These are phyloP conservation scores for Penicillium bovifimosum DNA, from an alignment of 495 filamentous ascomycete species.

Conservation along the genomic window DNA sequence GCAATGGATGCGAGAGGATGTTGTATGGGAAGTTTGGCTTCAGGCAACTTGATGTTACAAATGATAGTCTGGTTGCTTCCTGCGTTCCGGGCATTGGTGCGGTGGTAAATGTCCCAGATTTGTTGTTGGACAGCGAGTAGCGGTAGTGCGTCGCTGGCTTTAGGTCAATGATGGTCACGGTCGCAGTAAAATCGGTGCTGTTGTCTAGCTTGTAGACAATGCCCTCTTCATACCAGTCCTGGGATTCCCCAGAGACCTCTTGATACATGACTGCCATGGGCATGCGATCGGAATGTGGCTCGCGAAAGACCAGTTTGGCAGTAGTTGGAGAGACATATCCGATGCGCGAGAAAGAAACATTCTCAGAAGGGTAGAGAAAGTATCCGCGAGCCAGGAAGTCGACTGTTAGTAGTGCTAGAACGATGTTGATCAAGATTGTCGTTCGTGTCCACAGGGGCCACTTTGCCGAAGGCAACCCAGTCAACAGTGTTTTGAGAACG, in stretches of 20 bases:
- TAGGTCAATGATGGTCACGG: conserved; percentile 52
- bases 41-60: conserved; percentile 86
- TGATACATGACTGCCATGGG: conserved; percentile 67
- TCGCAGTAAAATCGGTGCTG: conserved; percentile 74
- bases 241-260: conserved; percentile 18
- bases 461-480: conserved; percentile 65
- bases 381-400: conserved; percentile 71
- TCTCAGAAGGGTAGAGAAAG: conserved; percentile 59
- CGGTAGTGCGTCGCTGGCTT: conserved; percentile 63
- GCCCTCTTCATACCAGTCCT: conserved; percentile 61
- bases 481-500: conserved; percentile 58
- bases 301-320: conserved; percentile 77
- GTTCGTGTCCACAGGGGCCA: conserved; percentile 49
- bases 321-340: conserved; percentile 79
- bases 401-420: conserved; percentile 57
- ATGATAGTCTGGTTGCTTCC: conserved; percentile 66
- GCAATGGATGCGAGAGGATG: conserved; percentile 71
- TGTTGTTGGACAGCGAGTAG: conserved; percentile 77
- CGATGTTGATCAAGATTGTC: conserved; percentile 65
- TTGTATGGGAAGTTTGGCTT: conserved; percentile 87
- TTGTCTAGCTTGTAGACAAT: conserved; percentile 59
- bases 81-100: conserved; percentile 59
- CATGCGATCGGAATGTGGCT: conserved; percentile 68
- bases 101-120: conserved; percentile 71
- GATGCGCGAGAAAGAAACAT: conserved; percentile 75